Evolutionary conservation across 1,284 basidiomycete genomes (phyloP).

Genomic region (Irpex sp.): DNA sequence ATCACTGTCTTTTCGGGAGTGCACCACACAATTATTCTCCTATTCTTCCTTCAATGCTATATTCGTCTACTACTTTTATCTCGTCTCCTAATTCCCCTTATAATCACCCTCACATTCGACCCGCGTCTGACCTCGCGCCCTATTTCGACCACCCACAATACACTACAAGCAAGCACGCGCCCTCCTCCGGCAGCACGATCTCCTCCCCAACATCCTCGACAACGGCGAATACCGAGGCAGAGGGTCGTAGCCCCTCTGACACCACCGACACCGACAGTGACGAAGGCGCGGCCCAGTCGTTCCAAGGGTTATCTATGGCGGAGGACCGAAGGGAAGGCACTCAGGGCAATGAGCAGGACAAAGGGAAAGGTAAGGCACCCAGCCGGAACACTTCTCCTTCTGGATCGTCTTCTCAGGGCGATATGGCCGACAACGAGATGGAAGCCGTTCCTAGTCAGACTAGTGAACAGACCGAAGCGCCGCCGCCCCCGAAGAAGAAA

Average conservation of each 20-base stretch:
- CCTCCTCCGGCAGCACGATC: conserved; percentile 12
- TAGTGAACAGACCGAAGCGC: not conserved
- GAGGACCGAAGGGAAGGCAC: conserved; percentile 11
- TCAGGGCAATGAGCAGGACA: conserved; percentile 3
- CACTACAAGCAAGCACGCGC: conserved; percentile 16
- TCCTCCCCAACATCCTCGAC: conserved; percentile 6
- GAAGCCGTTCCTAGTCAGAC: conserved; percentile 21
- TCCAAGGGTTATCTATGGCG: conserved; percentile 8
- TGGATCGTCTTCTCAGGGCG: conserved; percentile 30
- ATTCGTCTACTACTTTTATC: conserved; percentile 24
- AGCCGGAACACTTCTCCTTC: conserved; percentile 27
- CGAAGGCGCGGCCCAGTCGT: not conserved
- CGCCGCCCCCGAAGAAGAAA: conserved; percentile 61
- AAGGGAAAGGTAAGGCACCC: conserved; percentile 12
- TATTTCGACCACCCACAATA: not conserved
- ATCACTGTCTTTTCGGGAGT: conserved; percentile 25
- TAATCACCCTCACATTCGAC: conserved; percentile 20
- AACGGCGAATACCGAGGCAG: not conserved
- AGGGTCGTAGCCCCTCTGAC: not conserved
- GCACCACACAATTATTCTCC: conserved; percentile 5
- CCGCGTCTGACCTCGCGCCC: conserved; percentile 2
- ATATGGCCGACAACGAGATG: conserved; percentile 30
- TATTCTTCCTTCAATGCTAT: conserved; percentile 22
- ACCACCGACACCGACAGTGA: conserved; percentile 1
- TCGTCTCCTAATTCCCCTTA: conserved; percentile 26